phyloP scores from a whole-genome alignment of 495 filamentous ascomycete species.

The Immersiella caudata region DNA sequence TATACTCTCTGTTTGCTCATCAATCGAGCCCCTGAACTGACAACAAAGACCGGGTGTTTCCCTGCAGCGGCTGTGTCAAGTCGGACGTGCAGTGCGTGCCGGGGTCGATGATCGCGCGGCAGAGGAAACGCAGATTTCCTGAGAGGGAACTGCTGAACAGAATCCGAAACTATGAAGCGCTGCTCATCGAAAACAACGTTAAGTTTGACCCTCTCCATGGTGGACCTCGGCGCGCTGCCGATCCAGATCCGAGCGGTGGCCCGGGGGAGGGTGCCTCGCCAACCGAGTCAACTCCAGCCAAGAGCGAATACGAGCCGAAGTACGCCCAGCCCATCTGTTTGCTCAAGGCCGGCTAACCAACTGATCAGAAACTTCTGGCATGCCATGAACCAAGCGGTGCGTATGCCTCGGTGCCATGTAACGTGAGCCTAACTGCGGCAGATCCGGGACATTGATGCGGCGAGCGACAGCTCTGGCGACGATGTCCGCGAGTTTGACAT shows the following conservation, averaged over 20 bases:
- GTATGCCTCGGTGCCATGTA: conserved; percentile 4
- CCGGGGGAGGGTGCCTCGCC: neutral
- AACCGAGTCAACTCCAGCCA: neutral
- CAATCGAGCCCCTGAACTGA: no score
- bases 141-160: conserved; percentile 59
- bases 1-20: neutral
- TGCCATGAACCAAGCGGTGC: conserved; percentile 53
- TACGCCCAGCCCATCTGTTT: neutral
- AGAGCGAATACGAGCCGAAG: conserved; percentile 27
- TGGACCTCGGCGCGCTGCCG: neutral
- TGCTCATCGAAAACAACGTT: conserved; percentile 56
- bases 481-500: conserved; percentile 39
- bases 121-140: conserved; percentile 54
- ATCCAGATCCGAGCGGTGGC: neutral
- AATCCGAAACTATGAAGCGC: conserved; percentile 53
- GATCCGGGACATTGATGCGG: conserved; percentile 33
- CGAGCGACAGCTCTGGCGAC: conserved; percentile 38
- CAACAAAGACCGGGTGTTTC: conserved; percentile 50
- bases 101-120: conserved; percentile 44
- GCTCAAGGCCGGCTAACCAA: neutral
- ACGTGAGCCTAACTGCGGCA: conserved; percentile 21
- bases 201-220: conserved; percentile 55
- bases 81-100: conserved; percentile 51
- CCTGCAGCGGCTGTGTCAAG: conserved; percentile 55
- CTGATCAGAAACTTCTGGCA: conserved; percentile 46